phyloP scores from a whole-genome alignment of 2,329 filamentous ascomycete genomes.

The Graphium sp. region DNA sequence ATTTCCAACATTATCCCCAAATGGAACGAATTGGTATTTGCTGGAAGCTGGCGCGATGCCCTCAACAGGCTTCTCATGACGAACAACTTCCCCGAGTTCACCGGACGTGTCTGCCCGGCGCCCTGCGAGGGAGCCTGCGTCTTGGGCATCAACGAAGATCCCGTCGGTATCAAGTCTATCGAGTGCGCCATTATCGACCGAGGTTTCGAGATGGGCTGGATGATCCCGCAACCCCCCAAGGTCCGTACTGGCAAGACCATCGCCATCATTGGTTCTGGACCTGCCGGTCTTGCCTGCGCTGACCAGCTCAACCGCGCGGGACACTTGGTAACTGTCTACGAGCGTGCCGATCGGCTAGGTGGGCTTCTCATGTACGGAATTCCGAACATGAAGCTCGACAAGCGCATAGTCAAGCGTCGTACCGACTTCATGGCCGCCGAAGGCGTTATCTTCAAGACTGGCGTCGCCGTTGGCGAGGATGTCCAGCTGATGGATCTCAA shows the following conservation, averaged over 20 bases:
- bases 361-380: constrained; percentile 97
- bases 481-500: constrained; percentile 58
- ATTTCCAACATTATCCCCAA: constrained; percentile 98
- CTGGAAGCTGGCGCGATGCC: constrained; percentile 75
- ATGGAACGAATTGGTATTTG: constrained; percentile 73
- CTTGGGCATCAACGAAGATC: constrained; percentile 89
- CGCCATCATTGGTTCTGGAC: constrained; percentile 82
- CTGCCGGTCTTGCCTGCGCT: constrained; percentile 74
- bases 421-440: constrained; percentile 90
- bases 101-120: constrained; percentile 88
- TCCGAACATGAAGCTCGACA: constrained; percentile 99
- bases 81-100: constrained; percentile 98
- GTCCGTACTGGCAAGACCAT: constrained; percentile 76
- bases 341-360: constrained; percentile 79
- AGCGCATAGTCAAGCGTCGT: constrained; percentile 88
- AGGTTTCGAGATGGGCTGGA: constrained; percentile 96
- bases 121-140: constrained; percentile 95
- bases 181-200: constrained; percentile 97
- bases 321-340: constrained; percentile 77
- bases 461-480: constrained; percentile 62
- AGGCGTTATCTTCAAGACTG: constrained; percentile 68
- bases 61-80: constrained; percentile 86
- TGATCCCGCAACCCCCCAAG: constrained; percentile 66
- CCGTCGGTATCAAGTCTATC: constrained; percentile 95
- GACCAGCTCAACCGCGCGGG: constrained; percentile 92